Evolutionary conservation across 1,284 basidiomycete species (phyloP).

Genomic region (Marasmius sp.): DNA sequence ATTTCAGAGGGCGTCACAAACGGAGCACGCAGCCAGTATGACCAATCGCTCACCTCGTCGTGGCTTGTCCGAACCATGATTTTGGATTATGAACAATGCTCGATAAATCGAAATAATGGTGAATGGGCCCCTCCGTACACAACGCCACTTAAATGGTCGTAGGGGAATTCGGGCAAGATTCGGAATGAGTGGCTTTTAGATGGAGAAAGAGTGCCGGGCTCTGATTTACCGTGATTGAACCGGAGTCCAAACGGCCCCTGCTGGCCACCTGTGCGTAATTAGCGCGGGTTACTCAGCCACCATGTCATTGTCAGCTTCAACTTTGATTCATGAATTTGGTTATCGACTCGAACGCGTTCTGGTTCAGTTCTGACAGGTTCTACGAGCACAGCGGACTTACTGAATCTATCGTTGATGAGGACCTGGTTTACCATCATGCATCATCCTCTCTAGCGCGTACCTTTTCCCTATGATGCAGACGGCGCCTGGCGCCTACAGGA

Average conservation of each 20-base stretch:
- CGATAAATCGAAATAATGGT: neutral
- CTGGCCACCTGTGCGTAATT: too few relatives aligned
- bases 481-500: too few relatives aligned
- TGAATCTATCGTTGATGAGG: too few relatives aligned
- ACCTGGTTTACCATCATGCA: too few relatives aligned
- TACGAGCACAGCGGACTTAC: too few relatives aligned
- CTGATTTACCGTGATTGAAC: neutral
- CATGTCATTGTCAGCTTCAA: too few relatives aligned
- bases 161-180: neutral
- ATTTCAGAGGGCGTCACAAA: neutral
- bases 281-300: too few relatives aligned
- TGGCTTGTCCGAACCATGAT: slow-evolving; percentile 1
- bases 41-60: slow-evolving; percentile 1
- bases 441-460: too few relatives aligned
- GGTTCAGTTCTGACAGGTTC: too few relatives aligned
- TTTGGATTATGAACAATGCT: neutral
- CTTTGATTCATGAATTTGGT: too few relatives aligned
- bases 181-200: neutral
- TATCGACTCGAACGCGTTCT: too few relatives aligned
- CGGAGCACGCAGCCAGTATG: neutral
- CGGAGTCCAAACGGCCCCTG: neutral
- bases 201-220: neutral
- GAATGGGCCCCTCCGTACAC: neutral
- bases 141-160: neutral
- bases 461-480: too few relatives aligned